Evolutionary conservation across 441 rosid species (phyloP).

Genomic region (Viola pubescens): DNA sequence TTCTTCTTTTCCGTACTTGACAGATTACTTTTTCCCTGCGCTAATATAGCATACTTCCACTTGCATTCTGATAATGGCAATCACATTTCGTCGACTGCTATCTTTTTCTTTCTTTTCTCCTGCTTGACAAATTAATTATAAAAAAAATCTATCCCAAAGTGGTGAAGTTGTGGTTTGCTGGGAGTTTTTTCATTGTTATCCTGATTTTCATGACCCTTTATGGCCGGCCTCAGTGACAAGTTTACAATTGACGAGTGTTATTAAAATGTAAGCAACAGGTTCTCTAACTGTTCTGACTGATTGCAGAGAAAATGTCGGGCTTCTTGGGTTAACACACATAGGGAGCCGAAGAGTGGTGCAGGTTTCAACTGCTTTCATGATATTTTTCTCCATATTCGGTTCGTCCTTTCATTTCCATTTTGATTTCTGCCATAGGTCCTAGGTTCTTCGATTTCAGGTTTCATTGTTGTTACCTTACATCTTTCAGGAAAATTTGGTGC

Average conservation of each 20-base stretch:
- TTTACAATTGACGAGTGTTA: background rate
- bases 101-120: background rate
- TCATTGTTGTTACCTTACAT: conserved; percentile 8
- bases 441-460: background rate
- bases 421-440: background rate
- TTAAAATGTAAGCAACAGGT: background rate
- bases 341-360: conserved; percentile 97
- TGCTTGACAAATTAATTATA: background rate
- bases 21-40: no score
- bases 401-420: conserved; percentile 16
- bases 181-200: background rate
- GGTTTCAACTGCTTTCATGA: conserved; percentile 87
- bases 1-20: no score
- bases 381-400: conserved; percentile 97
- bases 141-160: background rate
- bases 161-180: background rate
- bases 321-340: conserved; percentile 75
- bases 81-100: background rate
- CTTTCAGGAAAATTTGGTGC: conserved; percentile 87
- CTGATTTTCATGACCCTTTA: background rate
- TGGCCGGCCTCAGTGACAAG: background rate
- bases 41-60: no score
- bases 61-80: no score
- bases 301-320: conserved; percentile 95
- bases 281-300: no score